A percentile compares a stretch with the other conserved stretches of the same genome.
Conservation (phyloP, 306 rosid species). For the Styphnolobium japonicum region DNA sequence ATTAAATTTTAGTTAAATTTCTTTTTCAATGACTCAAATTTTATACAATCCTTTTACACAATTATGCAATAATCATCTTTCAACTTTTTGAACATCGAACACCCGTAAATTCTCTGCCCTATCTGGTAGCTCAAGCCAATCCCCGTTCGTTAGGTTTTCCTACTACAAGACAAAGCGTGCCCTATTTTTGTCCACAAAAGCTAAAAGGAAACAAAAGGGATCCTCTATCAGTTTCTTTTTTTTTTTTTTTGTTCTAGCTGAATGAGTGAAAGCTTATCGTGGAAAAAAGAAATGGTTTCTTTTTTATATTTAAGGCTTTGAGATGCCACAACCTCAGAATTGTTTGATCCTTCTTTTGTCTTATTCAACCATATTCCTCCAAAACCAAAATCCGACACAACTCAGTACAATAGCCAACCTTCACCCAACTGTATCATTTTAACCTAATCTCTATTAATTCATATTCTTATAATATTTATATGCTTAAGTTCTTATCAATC, state of each 20-base stretch:
- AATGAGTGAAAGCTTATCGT: slow-evolving; percentile 28
- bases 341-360: slow-evolving; percentile 56
- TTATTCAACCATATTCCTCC: slow-evolving; percentile 33
- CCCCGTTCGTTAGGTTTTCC: background rate
- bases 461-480: background rate
- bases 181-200: slow-evolving; percentile 32
- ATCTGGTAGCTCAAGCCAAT: background rate
- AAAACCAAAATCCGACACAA: slow-evolving; percentile 44
- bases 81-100: background rate
- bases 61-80: background rate
- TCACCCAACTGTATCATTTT: slow-evolving; percentile 36
- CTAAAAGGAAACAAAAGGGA: slow-evolving; percentile 24
- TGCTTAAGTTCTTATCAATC: background rate
- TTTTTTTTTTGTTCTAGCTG: slow-evolving; percentile 13
- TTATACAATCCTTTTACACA: background rate
- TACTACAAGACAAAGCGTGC: slow-evolving; percentile 43
- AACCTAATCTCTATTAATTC: slow-evolving; percentile 22
- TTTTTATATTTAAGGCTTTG: slow-evolving; percentile 8
- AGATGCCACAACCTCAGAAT: slow-evolving; percentile 31
- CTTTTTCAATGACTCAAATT: no score
- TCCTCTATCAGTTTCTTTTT: slow-evolving; percentile 21
- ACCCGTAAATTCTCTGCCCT: background rate
- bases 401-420: slow-evolving; percentile 60
- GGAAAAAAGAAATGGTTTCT: slow-evolving; percentile 11
- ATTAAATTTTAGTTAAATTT: no score